These are phyloP conservation scores for Mychonastes homosphaera DNA, from an alignment of 139 green algal species.

Conservation along the genomic window DNA sequence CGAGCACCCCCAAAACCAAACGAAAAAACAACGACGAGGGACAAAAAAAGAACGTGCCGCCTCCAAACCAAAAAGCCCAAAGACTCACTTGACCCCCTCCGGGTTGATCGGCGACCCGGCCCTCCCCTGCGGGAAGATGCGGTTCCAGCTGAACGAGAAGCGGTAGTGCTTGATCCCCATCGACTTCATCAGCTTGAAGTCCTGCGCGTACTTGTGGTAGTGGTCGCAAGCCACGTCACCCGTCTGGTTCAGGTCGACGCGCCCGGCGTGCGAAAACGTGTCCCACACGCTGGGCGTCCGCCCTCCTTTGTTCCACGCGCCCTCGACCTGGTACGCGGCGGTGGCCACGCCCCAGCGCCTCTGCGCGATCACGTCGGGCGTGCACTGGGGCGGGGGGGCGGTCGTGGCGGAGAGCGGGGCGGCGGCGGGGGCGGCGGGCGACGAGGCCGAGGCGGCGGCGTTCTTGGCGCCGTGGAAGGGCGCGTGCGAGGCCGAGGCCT, in stretches of 20 bases:
- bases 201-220: slow-evolving; percentile 32
- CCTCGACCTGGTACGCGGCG: slow-evolving; percentile 23
- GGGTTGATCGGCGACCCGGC: slow-evolving; percentile 6
- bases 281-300: slow-evolving; percentile 34
- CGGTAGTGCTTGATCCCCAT: slow-evolving; percentile 37
- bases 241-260: slow-evolving; percentile 19
- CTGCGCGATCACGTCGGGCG: neutral
- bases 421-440: no score
- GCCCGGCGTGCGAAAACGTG: slow-evolving; percentile 20
- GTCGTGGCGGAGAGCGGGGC: no score
- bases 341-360: slow-evolving; percentile 16
- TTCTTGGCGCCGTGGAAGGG: no score
- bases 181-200: slow-evolving; percentile 30
- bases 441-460: no score
- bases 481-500: no score
- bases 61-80: no score
- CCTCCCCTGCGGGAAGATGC: slow-evolving; percentile 27
- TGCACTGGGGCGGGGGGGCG: no score
- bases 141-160: slow-evolving; percentile 37
- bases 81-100: slow-evolving; percentile 21
- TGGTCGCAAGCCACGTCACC: slow-evolving; percentile 31
- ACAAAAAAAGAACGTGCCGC: no score
- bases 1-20: no score
- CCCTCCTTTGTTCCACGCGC: slow-evolving; percentile 21
- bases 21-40: no score